Percentiles rank a stretch among this genome's conserved stretches.
Evolutionary conservation across 2,329 filamentous ascomycete species (phyloP).

Genomic region (Colletotrichum cereale): DNA sequence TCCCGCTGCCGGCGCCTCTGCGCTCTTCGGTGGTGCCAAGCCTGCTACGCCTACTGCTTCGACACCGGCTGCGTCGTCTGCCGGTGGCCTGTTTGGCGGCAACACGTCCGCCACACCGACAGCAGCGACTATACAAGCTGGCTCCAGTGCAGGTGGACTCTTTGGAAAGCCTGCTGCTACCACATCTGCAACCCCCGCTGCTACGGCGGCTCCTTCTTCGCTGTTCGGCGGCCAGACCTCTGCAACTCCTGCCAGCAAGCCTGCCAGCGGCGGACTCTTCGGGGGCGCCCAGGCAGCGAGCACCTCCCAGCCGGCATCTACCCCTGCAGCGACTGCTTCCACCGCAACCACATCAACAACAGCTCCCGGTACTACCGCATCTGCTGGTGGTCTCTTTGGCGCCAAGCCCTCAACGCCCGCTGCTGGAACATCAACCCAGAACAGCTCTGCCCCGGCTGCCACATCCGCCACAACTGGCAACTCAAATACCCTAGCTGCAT

Average conservation of each 20-base stretch:
- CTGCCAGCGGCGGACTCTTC: constrained; percentile 48
- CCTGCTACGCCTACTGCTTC: constrained; percentile 50
- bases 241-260: constrained; percentile 50
- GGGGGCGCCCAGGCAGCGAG: constrained; percentile 47
- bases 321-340: constrained; percentile 48
- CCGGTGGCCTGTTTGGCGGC: constrained; percentile 54
- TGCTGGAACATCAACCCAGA: constrained; percentile 44
- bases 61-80: constrained; percentile 42
- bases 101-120: constrained; percentile 54
- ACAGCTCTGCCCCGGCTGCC: constrained; percentile 39
- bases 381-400: constrained; percentile 51
- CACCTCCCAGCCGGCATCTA: constrained; percentile 47
- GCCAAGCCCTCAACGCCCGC: constrained; percentile 50
- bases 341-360: constrained; percentile 45
- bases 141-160: constrained; percentile 46
- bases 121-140: constrained; percentile 45
- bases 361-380: constrained; percentile 47
- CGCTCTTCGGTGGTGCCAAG: constrained; percentile 58
- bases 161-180: constrained; percentile 46
- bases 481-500: constrained; percentile 70
- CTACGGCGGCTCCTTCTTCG: constrained; percentile 45
- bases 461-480: constrained; percentile 42
- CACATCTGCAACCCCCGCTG: constrained; percentile 47
- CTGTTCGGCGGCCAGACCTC: constrained; percentile 52
- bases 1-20: constrained; percentile 39